Conservation (phyloP, 768 basidiomycete species). For the Rhodotorula taiwanensis region DNA sequence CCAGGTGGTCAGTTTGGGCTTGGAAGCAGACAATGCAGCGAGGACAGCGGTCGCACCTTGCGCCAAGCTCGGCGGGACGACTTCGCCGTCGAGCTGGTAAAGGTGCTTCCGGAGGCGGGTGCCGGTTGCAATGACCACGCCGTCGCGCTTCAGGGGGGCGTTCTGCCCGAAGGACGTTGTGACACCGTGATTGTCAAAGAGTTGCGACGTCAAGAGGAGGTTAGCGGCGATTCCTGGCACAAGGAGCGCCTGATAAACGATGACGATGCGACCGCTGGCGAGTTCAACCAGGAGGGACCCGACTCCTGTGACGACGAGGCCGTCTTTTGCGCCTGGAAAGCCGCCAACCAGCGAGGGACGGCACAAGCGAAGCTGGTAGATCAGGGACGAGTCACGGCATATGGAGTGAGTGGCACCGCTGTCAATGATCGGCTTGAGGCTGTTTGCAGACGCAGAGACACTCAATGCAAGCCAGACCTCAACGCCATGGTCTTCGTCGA, state of each 20-base stretch:
- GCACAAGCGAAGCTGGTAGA: not conserved
- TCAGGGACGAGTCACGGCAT: not conserved
- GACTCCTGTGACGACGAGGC: conserved; percentile 8
- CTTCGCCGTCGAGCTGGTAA: not conserved
- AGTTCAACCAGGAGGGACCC: not conserved
- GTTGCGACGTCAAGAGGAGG: conserved; percentile 8
- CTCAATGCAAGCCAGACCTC: not conserved
- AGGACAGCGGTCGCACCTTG: not conserved
- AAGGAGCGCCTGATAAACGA: conserved; percentile 1
- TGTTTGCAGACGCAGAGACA: too few species aligned
- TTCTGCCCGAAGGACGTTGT: not conserved
- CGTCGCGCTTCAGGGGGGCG: not conserved
- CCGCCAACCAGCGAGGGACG: conserved; percentile 13
- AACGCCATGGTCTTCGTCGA: not conserved
- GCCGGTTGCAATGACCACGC: not conserved
- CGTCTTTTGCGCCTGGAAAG: not conserved
- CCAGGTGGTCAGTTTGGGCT: not conserved
- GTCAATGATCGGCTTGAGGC: not conserved
- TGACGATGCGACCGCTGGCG: not conserved
- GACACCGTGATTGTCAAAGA: not conserved
- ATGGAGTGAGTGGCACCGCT: not conserved
- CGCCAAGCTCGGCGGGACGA: not conserved
- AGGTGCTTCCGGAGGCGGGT: not conserved
- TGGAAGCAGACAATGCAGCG: too few species aligned
- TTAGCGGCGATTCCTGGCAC: conserved; percentile 8